Conservation (phyloP, 192 early-diverging fungal species). For the Entophlyctis helioformis region DNA sequence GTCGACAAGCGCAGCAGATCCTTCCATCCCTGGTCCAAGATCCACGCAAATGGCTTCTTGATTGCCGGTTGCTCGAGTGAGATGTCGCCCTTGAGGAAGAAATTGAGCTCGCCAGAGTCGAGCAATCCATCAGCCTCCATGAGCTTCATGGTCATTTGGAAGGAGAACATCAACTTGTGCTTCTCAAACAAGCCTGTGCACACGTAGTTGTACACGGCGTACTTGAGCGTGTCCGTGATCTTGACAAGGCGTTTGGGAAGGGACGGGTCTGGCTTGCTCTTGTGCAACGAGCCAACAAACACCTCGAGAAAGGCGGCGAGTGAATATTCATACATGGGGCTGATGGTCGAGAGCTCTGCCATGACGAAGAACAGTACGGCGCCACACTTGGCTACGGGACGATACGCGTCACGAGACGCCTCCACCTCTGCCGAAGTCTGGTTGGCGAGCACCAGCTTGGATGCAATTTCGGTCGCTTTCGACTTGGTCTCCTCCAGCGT, state of each 20-base stretch:
- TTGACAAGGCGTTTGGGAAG: conserved; percentile 37
- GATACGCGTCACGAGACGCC: conserved; percentile 41
- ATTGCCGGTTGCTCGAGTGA: conserved; percentile 37
- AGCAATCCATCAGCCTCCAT: conserved; percentile 42
- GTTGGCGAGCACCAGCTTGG: conserved; percentile 46
- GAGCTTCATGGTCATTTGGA: conserved; percentile 51
- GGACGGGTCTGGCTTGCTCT: conserved; percentile 41
- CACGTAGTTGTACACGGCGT: conserved; percentile 50
- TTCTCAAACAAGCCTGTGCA: conserved; percentile 50
- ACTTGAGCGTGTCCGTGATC: conserved; percentile 49
- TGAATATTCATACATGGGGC: conserved; percentile 53
- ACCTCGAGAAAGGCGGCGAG: conserved; percentile 46
- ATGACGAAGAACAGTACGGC: conserved; percentile 52
- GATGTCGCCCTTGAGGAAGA: conserved; percentile 52
- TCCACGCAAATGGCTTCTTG: conserved; percentile 38
- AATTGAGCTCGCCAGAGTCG: conserved; percentile 40
- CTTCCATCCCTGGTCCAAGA: conserved; percentile 48
- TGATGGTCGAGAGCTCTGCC: conserved; percentile 46
- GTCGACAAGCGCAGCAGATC: conserved; percentile 33
- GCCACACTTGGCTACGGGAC: conserved; percentile 44
- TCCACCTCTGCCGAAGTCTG: conserved; percentile 51
- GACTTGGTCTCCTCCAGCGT: conserved; percentile 50
- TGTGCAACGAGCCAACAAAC: conserved; percentile 33
- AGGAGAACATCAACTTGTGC: conserved; percentile 55
- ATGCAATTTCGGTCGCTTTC: conserved; percentile 48